These are phyloP conservation scores for Lactarius psammicola DNA, from an alignment of 768 basidiomycete genomes.

Conservation along the genomic window DNA sequence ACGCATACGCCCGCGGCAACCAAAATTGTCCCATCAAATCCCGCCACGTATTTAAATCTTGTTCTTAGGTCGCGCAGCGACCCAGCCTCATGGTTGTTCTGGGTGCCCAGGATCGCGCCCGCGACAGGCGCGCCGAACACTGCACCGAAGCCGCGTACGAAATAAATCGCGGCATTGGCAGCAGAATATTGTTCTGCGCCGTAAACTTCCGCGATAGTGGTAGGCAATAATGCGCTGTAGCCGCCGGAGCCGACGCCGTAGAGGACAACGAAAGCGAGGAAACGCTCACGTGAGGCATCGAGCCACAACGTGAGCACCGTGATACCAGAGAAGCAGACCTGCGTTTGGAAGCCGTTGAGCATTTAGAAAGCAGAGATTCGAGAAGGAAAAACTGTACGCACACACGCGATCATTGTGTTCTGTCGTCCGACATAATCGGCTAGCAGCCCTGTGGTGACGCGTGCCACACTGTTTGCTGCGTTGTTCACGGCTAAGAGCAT, in stretches of 20 bases:
- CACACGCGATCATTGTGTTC: conserved; percentile 44
- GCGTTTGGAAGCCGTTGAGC: background rate
- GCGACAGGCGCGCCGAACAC: conserved; percentile 45
- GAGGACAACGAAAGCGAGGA: conserved; percentile 41
- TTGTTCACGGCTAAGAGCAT: conserved; percentile 44
- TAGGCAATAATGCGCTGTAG: conserved; percentile 46
- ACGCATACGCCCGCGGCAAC: conserved; percentile 41
- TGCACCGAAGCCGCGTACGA: conserved; percentile 43
- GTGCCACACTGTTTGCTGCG: conserved; percentile 44
- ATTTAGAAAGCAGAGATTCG: background rate
- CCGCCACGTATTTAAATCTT: conserved; percentile 40
- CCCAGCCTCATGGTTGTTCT: conserved; percentile 6
- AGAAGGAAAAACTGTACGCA: conserved; percentile 26
- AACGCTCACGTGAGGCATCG: conserved; percentile 39
- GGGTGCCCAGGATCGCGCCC: conserved; percentile 41
- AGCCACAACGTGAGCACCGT: conserved; percentile 46
- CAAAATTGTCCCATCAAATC: conserved; percentile 41
- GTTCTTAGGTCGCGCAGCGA: conserved; percentile 28
- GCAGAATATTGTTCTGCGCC: conserved; percentile 44
- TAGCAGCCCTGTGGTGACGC: conserved; percentile 42
- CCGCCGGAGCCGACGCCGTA: conserved; percentile 47
- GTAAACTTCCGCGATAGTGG: conserved; percentile 45
- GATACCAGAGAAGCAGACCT: conserved; percentile 43
- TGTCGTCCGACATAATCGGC: conserved; percentile 46
- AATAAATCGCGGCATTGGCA: conserved; percentile 44